Evolutionary conservation across 805 yeast genomes (phyloP).

Genomic region (Candida ipomoeae): DNA sequence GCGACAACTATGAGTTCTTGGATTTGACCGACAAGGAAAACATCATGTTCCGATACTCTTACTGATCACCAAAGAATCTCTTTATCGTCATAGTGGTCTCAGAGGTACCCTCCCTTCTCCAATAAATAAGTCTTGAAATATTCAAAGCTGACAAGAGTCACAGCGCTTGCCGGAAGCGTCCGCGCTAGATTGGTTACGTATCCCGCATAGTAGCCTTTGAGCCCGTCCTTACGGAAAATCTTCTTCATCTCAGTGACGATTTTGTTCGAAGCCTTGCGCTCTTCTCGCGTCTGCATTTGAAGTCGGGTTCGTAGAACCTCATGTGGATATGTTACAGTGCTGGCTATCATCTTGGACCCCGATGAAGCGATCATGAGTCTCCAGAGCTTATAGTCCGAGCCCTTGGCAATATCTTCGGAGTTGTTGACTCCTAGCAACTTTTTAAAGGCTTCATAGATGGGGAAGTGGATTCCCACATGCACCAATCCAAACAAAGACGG

Average conservation of each 20-base stretch:
- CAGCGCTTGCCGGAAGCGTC: conserved; percentile 93
- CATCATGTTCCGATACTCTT: conserved; percentile 51
- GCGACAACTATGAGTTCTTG: conserved; percentile 41
- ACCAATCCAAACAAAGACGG: conserved; percentile 88
- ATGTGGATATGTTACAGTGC: conserved; percentile 89
- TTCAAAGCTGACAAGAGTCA: conserved; percentile 91
- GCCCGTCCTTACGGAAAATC: conserved; percentile 64
- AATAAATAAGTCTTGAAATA: conserved; percentile 58
- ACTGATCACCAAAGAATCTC: conserved; percentile 18
- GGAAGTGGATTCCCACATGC: conserved; percentile 96
- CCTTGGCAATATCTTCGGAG: conserved; percentile 10
- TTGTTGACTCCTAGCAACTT: conserved; percentile 13
- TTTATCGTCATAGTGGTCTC: not conserved
- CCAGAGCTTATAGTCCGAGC: conserved; percentile 20
- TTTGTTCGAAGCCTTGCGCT: conserved; percentile 18
- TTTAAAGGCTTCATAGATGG: conserved; percentile 83
- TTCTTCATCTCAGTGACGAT: conserved; percentile 32
- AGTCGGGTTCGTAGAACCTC: conserved; percentile 89
- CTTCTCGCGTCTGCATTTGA: conserved; percentile 54
- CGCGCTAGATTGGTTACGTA: conserved; percentile 79
- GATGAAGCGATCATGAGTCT: conserved; percentile 59
- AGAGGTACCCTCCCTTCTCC: conserved; percentile 25
- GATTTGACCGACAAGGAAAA: conserved; percentile 62
- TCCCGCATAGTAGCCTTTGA: conserved; percentile 84
- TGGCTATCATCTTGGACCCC: conserved; percentile 81